Percentiles rank a stretch among this genome's conserved stretches.
Conservation (phyloP, 768 basidiomycete genomes). For the Cystofilobasidium ferigula region DNA sequence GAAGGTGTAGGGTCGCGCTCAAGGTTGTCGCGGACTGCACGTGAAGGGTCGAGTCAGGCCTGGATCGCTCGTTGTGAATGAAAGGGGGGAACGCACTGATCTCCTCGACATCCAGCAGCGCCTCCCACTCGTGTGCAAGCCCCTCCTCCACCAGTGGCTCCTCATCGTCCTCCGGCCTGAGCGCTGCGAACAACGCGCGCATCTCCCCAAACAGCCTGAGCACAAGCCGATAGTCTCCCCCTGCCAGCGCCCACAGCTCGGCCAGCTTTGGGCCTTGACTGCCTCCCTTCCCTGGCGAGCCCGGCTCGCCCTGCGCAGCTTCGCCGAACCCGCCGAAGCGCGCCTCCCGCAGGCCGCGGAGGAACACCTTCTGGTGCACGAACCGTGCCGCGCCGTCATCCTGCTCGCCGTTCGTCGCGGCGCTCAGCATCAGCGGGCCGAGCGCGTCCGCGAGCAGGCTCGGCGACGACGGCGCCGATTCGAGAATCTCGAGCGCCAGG, state of each 20-base stretch:
- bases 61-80: slow-evolving; percentile 28
- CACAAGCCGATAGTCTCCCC: slow-evolving; percentile 62
- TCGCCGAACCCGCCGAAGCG: slow-evolving; percentile 9
- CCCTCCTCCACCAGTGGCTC: slow-evolving; percentile 63
- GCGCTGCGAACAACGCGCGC: slow-evolving; percentile 47
- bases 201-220: slow-evolving; percentile 66
- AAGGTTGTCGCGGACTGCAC: slow-evolving; percentile 72
- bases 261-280: slow-evolving; percentile 51
- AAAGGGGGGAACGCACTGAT: slow-evolving; percentile 59
- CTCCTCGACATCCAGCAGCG: slow-evolving; percentile 60
- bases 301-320: slow-evolving; percentile 28
- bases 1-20: slow-evolving; percentile 80
- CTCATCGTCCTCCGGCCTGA: not conserved
- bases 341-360: slow-evolving; percentile 14
- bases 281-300: slow-evolving; percentile 30
- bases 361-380: slow-evolving; percentile 24
- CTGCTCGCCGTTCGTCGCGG: slow-evolving; percentile 9
- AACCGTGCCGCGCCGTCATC: slow-evolving; percentile 18
- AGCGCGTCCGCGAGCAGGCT: slow-evolving; percentile 11
- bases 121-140: slow-evolving; percentile 58
- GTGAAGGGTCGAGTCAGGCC: slow-evolving; percentile 27
- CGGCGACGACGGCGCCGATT: not conserved
- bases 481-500: slow-evolving; percentile 3
- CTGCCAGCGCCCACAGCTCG: slow-evolving; percentile 30
- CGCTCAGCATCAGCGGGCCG: slow-evolving; percentile 15